Base-by-base conservation (phyloP, 1,284 basidiomycete genomes). In the Xerocomus cyaneibrunnescens region DNA sequence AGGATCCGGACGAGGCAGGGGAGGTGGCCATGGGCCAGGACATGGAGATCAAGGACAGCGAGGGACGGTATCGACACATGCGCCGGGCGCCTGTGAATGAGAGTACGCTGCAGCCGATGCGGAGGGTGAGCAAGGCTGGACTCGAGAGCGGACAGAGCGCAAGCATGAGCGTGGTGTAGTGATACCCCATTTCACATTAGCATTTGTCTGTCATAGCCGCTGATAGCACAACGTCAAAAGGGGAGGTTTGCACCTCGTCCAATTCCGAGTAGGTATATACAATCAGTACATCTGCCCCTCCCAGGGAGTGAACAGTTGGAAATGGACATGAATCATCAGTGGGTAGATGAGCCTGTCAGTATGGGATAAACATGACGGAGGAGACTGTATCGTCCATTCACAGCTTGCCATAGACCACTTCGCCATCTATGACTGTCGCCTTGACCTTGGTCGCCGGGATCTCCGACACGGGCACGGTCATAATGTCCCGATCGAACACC, bases 111-210 rank as follows among this genome's bases (percentile, higher is more conserved):
- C 92, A 94, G 68, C 92, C 92, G 19, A 79, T 89, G 74, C 73
- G 92, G 54, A 76, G 92, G 52, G 91, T 93, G 50, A 92, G 88
- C 67, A 95, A 95, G 71, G 92, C 92, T 4, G 92, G 92, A 30
- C 71, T 95, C 57, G 92, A 95, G 75, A 92, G 81, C 51, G 62
- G 52, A 46, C 19, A 46, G 55, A 48, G 36, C 31, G 37, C 31
- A 23, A 27, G 32, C 28, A n/a, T n/a, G n/a, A 7, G 13, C 22
- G 21, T 40, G 31, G 36, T 41, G 46, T 64, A 60, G 45, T 23
- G 50, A 57, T 54, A 56, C 50, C 52, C 40, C 42, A 27, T 52
- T 55, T 47, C 48, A 54, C 47, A 51, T 58, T n/a, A n/a, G n/a
- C n/a, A 48, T 38, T 47, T 52, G 17, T 28, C 42, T 45, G n/a